Percentiles rank a stretch among this genome's conserved stretches.
phyloP scores from a whole-genome alignment of 1,139 yeast species.

The Suhomyces bolitotheri region DNA sequence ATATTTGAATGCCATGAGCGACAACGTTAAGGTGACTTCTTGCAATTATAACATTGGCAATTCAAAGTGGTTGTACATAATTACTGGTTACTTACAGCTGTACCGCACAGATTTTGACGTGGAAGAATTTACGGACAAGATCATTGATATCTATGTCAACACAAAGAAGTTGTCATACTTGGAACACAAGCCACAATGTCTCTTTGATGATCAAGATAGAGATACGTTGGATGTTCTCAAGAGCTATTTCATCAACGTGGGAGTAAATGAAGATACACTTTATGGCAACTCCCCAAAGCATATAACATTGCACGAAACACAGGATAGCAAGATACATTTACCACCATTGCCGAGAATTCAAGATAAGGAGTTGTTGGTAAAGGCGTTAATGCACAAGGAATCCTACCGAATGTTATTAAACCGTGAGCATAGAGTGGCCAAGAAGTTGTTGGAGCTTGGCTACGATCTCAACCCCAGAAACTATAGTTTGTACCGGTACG shows the following conservation, averaged over 20 bases:
- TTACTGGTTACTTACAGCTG: slow-evolving; percentile 39
- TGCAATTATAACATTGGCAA: slow-evolving; percentile 14
- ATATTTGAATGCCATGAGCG: slow-evolving; percentile 6
- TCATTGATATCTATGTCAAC: slow-evolving; percentile 33
- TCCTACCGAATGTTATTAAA: slow-evolving; percentile 35
- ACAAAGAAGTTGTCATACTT: slow-evolving; percentile 19
- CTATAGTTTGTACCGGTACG: slow-evolving; percentile 32
- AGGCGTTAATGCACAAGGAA: slow-evolving; percentile 45
- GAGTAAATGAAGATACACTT: slow-evolving; percentile 23
- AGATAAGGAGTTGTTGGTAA: slow-evolving; percentile 34
- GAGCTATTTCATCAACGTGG: slow-evolving; percentile 27
- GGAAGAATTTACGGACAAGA: slow-evolving; percentile 31
- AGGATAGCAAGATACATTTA: slow-evolving; percentile 26
- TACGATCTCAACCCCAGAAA: slow-evolving; percentile 22
- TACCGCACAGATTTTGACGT: slow-evolving; percentile 25
- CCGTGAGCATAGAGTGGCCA: slow-evolving; percentile 33
- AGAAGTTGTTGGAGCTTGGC: slow-evolving; percentile 19
- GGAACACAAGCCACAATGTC: slow-evolving; percentile 5
- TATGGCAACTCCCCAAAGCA: slow-evolving; percentile 21
- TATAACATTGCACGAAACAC: slow-evolving; percentile 30
- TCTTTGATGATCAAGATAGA: slow-evolving; percentile 16
- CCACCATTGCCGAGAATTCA: slow-evolving; percentile 40
- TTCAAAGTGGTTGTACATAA: slow-evolving; percentile 35
- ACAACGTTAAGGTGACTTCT: slow-evolving; percentile 6
- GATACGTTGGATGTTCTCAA: slow-evolving; percentile 17